Base-by-base conservation (phyloP, 441 rosid species). In the Populus hybrid region DNA sequence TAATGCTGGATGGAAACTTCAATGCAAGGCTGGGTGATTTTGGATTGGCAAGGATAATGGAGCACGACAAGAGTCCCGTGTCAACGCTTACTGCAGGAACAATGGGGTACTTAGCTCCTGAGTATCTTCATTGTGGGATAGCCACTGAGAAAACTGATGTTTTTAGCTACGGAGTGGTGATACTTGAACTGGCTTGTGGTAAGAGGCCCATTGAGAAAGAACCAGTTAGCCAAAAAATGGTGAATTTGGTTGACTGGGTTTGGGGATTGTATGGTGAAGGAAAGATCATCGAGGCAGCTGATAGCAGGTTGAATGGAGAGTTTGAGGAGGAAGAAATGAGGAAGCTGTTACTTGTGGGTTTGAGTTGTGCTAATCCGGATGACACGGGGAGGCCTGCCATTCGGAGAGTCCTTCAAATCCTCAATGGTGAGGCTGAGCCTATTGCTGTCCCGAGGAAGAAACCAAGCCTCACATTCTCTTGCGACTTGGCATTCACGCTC, bases 71-170 rank as follows among this genome's bases (percentile, higher is more conserved):
- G 78, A 91, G 97, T 77, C 99, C 98, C 1, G 92, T 92, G 36
- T 91, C 98, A 0, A 95, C 98, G 0, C 92, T 95, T 0, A 94
- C 98, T 4, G 99, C 98, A 0, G 98, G 99, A 75, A 92, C 98
- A 1, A 92, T 96, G 98, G 99, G 99, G 8, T 95, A 95, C 83
- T 85, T 95, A 1, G 99, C 99, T 76, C 98, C 98, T 6, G 98
- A 95, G 87, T 94, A 96, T 83, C 94, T 94, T 67, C 98, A 94
- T 35, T 89, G 86, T 63, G 98, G 99, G 3, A 94, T 86, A 74
- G 99, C 96, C 7, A 96, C 97, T 0, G 97, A 90, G 88, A 96
- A 86, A 69, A 94, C 97, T 6, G 99, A 94, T 69, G 91, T 88
- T 28, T 96, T 89, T 72, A 96, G 98, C 87, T 96, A 85, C 34